These are phyloP conservation scores for Camelina hispida DNA, from an alignment of 345 rosid species.

Conservation along the genomic window DNA sequence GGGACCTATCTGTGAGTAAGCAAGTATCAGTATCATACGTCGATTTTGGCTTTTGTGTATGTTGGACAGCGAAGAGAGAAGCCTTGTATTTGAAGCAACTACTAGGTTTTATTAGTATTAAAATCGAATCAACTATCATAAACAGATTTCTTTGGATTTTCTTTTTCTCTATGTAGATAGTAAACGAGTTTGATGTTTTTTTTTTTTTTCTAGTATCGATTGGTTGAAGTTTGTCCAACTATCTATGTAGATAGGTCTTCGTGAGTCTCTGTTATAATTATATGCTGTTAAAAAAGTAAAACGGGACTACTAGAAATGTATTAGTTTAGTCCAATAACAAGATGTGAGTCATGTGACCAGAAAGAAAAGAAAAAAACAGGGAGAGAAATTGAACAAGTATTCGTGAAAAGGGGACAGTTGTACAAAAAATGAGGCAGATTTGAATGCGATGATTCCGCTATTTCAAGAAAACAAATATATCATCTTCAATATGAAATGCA, in stretches of 20 bases:
- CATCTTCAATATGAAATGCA: constrained; percentile 28
- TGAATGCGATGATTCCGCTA: constrained; percentile 46
- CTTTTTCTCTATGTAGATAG: neutral
- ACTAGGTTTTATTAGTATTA: too few species aligned
- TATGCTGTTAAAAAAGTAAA: neutral
- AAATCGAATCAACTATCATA: neutral
- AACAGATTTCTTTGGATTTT: neutral
- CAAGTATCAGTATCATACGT: constrained; percentile 10
- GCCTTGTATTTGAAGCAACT: neutral
- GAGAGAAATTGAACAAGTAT: neutral
- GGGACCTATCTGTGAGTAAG: constrained; percentile 1
- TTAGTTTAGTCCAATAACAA: neutral
- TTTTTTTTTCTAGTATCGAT: neutral
- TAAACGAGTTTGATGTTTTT: neutral
- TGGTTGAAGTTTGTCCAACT: neutral
- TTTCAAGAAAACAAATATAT: neutral
- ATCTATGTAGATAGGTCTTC: neutral
- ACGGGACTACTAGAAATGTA: neutral
- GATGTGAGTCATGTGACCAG: neutral
- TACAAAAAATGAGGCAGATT: constrained; percentile 38
- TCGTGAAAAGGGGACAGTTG: constrained; percentile 30
- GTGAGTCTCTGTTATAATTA: neutral
- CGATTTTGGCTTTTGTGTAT: neutral
- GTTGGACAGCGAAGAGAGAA: neutral
- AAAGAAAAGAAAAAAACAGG: neutral